Evolutionary conservation across 139 green algal genomes (phyloP).

Genomic region (Medakamo hakoo): DNA sequence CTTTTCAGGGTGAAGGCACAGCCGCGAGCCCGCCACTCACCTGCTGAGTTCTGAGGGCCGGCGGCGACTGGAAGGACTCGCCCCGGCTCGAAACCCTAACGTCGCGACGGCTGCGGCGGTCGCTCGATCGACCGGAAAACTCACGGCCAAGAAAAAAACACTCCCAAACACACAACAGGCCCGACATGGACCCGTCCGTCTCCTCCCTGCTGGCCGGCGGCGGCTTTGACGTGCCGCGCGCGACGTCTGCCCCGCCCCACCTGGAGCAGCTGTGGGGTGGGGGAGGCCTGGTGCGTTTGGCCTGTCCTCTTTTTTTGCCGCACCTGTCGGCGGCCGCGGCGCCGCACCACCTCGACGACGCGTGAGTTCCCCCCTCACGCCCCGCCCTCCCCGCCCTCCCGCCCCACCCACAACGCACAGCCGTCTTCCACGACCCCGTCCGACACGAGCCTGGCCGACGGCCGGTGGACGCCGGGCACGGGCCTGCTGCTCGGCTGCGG

Average conservation of each 20-base stretch:
- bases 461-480: conserved; percentile 10
- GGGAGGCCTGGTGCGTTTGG: conserved; percentile 19
- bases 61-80: too few relatives aligned
- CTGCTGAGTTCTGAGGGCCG: too few relatives aligned
- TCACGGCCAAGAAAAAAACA: too few relatives aligned
- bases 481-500: too few relatives aligned
- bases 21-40: too few relatives aligned
- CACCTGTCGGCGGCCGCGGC: neutral
- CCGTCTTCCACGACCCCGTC: neutral
- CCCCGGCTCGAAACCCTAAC: too few relatives aligned
- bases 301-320: conserved; percentile 1
- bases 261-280: conserved; percentile 43
- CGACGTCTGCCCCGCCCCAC: conserved; percentile 65
- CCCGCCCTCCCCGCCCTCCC: too few relatives aligned
- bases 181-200: neutral
- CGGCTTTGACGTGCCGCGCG: conserved; percentile 12
- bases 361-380: neutral
- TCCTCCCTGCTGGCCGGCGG: neutral
- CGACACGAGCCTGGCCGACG: conserved; percentile 4
- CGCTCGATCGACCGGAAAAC: too few relatives aligned
- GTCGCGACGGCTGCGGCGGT: too few relatives aligned
- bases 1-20: too few relatives aligned
- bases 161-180: neutral
- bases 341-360: neutral
- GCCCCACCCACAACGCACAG: neutral